Conservation (phyloP, 495 filamentous ascomycete species). For the Penicillium turbatum region DNA sequence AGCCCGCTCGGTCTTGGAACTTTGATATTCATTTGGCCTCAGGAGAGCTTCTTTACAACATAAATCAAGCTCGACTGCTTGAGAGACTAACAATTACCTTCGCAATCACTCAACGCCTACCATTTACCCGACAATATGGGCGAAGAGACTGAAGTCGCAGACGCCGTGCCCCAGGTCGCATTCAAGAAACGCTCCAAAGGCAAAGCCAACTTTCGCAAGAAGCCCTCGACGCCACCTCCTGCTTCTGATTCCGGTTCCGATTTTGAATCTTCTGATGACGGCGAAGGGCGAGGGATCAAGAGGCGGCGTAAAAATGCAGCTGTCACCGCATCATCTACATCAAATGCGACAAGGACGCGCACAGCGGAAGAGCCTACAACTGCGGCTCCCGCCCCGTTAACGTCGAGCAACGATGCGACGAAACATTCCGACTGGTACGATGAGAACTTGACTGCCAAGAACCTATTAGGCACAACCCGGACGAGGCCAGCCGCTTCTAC, state of each 20-base stretch:
- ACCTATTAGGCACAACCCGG: conserved; percentile 59
- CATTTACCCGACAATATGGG: conserved; percentile 8
- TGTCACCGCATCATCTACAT: conserved; percentile 50
- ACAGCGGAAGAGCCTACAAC: conserved; percentile 57
- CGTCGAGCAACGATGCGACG: conserved; percentile 80
- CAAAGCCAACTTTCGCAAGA: conserved; percentile 78
- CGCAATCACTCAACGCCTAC: neutral
- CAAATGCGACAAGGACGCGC: conserved; percentile 36
- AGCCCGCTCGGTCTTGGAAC: too few species aligned
- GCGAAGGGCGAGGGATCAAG: conserved; percentile 69
- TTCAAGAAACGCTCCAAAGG: conserved; percentile 88
- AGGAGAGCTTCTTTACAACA: neutral
- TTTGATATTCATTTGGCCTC: too few species aligned
- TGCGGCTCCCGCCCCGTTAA: conserved; percentile 44
- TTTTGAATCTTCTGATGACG: conserved; percentile 75
- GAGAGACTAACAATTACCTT: neutral
- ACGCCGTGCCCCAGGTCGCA: conserved; percentile 26
- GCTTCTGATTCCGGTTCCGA: conserved; percentile 53
- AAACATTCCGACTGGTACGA: conserved; percentile 91
- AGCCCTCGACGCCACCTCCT: conserved; percentile 74
- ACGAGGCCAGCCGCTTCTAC: conserved; percentile 12
- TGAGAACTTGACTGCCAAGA: conserved; percentile 52
- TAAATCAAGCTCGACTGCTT: neutral
- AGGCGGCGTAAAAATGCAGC: conserved; percentile 66
- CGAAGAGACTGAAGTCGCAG: conserved; percentile 14